Percentiles rank a stretch among this genome's conserved stretches.
Conservation (phyloP, 1,284 basidiomycete genomes). For the Albatrellus sp. region DNA sequence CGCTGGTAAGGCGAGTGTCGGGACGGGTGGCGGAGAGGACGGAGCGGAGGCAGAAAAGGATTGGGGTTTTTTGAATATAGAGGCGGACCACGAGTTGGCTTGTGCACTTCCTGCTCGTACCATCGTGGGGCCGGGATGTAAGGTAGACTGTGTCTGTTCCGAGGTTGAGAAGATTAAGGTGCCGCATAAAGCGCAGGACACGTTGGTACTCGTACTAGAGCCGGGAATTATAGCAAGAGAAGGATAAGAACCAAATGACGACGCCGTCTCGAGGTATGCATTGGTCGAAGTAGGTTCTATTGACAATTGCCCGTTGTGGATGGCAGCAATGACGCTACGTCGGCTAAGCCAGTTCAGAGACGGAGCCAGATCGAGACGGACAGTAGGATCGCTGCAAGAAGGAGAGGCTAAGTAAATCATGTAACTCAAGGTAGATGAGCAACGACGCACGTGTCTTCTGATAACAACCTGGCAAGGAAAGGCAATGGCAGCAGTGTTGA, state of each 20-base stretch:
- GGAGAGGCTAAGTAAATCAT: conserved; percentile 4
- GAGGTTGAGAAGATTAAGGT: conserved; percentile 18
- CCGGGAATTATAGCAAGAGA: conserved; percentile 22
- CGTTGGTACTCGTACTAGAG: conserved; percentile 20
- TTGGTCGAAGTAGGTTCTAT: conserved; percentile 73
- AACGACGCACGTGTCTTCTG: conserved; percentile 76
- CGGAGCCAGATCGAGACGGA: conserved; percentile 88
- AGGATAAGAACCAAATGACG: conserved; percentile 20
- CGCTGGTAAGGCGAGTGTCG: conserved; percentile 13
- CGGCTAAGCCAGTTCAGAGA: conserved; percentile 90
- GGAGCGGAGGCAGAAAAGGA: conserved; percentile 14
- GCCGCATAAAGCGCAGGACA: conserved; percentile 70
- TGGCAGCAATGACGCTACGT: conserved; percentile 75
- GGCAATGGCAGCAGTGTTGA: conserved; percentile 67
- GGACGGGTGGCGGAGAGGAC: conserved; percentile 10
- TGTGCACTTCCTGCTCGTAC: conserved; percentile 13
- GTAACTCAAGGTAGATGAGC: conserved; percentile 5
- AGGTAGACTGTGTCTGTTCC: conserved; percentile 19
- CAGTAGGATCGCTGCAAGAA: conserved; percentile 69
- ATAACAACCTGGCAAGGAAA: conserved; percentile 71
- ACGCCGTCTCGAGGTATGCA: conserved; percentile 39
- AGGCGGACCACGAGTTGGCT: conserved; percentile 36
- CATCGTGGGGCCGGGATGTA: conserved; percentile 9
- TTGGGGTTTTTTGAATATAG: conserved; percentile 41
- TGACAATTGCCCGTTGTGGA: conserved; percentile 79